Base-by-base conservation (phyloP, 495 filamentous ascomycete species). In the Elaphomyces granulatus region DNA sequence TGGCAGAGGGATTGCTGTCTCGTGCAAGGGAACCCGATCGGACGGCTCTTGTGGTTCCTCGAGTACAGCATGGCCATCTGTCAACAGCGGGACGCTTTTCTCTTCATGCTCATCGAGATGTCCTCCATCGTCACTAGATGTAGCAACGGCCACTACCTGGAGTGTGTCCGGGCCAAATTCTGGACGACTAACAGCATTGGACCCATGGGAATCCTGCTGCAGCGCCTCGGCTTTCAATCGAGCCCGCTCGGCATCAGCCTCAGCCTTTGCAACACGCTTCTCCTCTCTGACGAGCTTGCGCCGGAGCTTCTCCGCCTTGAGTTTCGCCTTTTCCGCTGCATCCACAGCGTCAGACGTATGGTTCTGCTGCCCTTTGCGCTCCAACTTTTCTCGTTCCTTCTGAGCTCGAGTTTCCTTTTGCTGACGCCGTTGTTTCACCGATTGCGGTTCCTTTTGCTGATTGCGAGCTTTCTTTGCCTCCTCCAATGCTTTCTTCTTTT, bases 291-390 rank as follows among this genome's bases (percentile, higher is more conserved):
- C 45, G 10, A 72, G 55, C 32, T 63, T 64, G 19, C 56, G 61
- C 10, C 60, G 56, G 34, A 72, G 50, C 44, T 68, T 71, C 28
- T 70, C 68, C 1, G 66, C 65, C 47, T 67, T 70, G 34, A 53
- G 57, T 47, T 67, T 66, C 8, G 67, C 64, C 45, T 60, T 66
- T 20, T 47, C 50, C 1, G 55, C 60, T 4, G 54, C 60, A 40
- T 65, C 58, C 8, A 59, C 41, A 7, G 60, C 49, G 28, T 64
- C 53, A 15, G 37, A n/a, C 14, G 34, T 38, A 31, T 38, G 53
- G 50, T 53, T 51, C 50, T 46, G 51, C 47, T 47, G 50, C 42
- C 49, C 49, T 37, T 55, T 42, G 36, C 45, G 36, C 54, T 40
- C 31, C 35, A 45, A 39, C 21, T 50, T 48, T 15, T 53, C 47